phyloP scores from a whole-genome alignment of 2,329 filamentous ascomycete species.

The Xylariaceae sp. region DNA sequence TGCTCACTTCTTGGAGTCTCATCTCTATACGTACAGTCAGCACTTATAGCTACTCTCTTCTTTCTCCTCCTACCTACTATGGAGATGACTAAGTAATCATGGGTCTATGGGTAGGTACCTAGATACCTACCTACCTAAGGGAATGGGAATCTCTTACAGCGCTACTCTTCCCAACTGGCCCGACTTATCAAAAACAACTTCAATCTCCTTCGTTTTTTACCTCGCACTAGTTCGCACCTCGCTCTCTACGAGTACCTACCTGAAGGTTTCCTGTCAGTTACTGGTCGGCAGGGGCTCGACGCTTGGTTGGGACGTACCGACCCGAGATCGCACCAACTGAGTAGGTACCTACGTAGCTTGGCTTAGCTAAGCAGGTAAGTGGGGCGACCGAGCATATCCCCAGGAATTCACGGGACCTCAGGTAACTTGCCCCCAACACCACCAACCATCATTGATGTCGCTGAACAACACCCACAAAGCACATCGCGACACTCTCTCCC shows the following conservation, averaged over 20 bases:
- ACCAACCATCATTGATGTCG: constrained; percentile 12
- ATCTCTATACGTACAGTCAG: no score
- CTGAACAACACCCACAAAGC: constrained; percentile 10
- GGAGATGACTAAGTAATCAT: no score
- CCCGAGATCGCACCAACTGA: not conserved
- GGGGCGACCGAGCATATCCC: constrained; percentile 18
- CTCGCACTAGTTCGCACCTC: not conserved
- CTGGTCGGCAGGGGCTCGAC: not conserved
- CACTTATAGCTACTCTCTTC: no score
- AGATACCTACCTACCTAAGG: no score
- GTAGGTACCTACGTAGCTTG: not conserved
- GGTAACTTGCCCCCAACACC: constrained; percentile 29
- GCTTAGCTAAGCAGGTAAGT: constrained; percentile 27
- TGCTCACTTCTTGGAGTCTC: no score
- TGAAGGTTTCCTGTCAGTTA: no score
- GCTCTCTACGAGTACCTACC: not conserved
- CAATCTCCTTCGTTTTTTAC: no score
- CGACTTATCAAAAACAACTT: no score
- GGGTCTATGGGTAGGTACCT: no score
- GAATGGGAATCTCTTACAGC: no score
- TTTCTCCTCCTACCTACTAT: no score
- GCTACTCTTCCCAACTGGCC: no score
- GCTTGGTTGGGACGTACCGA: not conserved
- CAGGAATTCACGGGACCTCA: constrained; percentile 17
- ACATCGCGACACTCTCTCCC: constrained; percentile 4